Conservation (phyloP, 2,329 filamentous ascomycete species). For the Neocatenulostroma microsporum region DNA sequence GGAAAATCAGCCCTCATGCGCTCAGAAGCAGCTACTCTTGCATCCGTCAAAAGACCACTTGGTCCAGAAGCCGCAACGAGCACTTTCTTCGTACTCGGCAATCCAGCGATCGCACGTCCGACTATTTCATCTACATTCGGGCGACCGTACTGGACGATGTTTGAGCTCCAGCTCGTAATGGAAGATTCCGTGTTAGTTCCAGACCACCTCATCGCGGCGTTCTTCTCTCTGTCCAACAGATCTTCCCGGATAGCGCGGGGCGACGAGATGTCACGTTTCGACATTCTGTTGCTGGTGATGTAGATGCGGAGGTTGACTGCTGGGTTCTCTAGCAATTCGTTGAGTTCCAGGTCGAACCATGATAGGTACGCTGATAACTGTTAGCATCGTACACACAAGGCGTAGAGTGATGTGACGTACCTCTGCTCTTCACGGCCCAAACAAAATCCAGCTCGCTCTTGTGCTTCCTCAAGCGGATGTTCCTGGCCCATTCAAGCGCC, state of each 20-base stretch:
- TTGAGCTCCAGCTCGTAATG: background rate
- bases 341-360: conserved; percentile 48
- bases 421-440: conserved; percentile 14
- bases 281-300: conserved; percentile 44
- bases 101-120: conserved; percentile 3
- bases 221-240: too few species aligned
- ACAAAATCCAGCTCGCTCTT: conserved; percentile 43
- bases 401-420: conserved; percentile 2
- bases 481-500: conserved; percentile 40
- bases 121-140: background rate
- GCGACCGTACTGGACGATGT: background rate
- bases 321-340: conserved; percentile 36
- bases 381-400: background rate
- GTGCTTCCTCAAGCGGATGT: conserved; percentile 28
- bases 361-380: conserved; percentile 26
- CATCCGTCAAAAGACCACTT: conserved; percentile 6
- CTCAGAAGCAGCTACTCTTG: conserved; percentile 9
- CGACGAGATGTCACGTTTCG: background rate
- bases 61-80: conserved; percentile 16
- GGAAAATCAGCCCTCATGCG: conserved; percentile 9
- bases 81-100: conserved; percentile 8
- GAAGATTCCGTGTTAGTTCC: too few species aligned
- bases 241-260: background rate
- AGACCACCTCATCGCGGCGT: too few species aligned
- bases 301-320: conserved; percentile 46